phyloP scores from a whole-genome alignment of 805 yeast genomes.

The Wickerhamiella bombiphila region DNA sequence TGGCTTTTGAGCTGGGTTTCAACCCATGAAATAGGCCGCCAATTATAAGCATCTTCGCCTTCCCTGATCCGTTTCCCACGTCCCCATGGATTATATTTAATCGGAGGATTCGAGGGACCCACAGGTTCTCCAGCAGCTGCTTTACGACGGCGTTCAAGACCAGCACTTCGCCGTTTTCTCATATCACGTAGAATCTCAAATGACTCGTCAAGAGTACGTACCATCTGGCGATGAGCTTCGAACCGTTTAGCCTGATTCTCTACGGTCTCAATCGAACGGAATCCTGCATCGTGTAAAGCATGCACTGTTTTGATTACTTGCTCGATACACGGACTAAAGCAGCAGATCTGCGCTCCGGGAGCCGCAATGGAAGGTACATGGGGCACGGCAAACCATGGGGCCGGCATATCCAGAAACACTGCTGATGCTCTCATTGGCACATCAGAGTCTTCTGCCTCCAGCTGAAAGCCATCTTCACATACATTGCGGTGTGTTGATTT shows the following conservation, averaged over 20 bases:
- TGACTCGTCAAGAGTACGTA: conserved; percentile 65
- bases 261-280: conserved; percentile 82
- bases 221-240: conserved; percentile 87
- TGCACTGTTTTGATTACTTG: conserved; percentile 82
- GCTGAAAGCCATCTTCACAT: conserved; percentile 67
- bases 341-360: conserved; percentile 56
- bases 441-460: conserved; percentile 16
- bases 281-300: conserved; percentile 58
- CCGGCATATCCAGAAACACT: conserved; percentile 81
- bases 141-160: conserved; percentile 23
- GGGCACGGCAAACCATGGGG: conserved; percentile 93
- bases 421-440: conserved; percentile 38
- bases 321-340: conserved; percentile 96
- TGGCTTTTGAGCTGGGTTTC: conserved; percentile 85
- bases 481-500: conserved; percentile 81
- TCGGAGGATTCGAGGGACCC: conserved; percentile 10
- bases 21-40: conserved; percentile 73
- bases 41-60: conserved; percentile 66
- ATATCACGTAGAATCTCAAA: conserved; percentile 67
- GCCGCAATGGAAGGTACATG: conserved; percentile 18
- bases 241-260: conserved; percentile 73
- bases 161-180: conserved; percentile 49
- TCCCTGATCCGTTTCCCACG: conserved; percentile 71
- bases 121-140: conserved; percentile 18
- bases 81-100: conserved; percentile 74